phyloP scores from a whole-genome alignment of 345 rosid species.

The Syzygium grande region DNA sequence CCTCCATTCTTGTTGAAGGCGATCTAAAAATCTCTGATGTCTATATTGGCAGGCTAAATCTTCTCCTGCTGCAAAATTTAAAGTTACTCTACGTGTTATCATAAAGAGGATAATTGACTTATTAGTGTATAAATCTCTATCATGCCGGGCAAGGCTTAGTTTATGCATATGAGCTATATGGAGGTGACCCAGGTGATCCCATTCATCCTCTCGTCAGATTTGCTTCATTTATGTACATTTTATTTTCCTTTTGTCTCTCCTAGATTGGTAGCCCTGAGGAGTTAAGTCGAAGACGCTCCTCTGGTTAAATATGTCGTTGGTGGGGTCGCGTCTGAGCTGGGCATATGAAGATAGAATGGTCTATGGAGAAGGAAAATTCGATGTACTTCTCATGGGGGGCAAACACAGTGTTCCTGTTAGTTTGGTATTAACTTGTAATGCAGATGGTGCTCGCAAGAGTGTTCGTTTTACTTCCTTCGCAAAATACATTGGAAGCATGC shows the following conservation, averaged over 20 bases:
- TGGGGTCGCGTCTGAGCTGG: background rate
- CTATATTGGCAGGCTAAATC: conserved; percentile 2
- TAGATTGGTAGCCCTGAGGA: background rate
- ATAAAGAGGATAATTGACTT: background rate
- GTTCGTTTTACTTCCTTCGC: background rate
- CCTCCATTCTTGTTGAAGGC: conserved; percentile 4
- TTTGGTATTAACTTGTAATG: background rate
- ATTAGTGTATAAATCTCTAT: background rate
- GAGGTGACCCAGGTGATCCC: background rate
- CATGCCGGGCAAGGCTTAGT: background rate
- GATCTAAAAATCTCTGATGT: conserved; percentile 1
- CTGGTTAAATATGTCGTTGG: background rate
- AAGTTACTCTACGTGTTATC: background rate
- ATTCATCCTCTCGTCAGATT: background rate
- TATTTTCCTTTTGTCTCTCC: background rate
- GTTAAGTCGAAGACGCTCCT: background rate
- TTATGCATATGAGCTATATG: background rate
- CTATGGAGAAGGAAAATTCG: background rate
- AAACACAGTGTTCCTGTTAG: background rate
- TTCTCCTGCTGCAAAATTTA: background rate
- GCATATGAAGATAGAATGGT: background rate
- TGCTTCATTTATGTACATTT: background rate
- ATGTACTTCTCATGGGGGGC: background rate
- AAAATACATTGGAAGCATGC: background rate
- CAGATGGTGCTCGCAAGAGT: background rate